A percentile compares a stretch with the other conserved stretches of the same genome.
Conservation (phyloP, 1,139 yeast genomes). For the Yamadazyma epiphylla region DNA sequence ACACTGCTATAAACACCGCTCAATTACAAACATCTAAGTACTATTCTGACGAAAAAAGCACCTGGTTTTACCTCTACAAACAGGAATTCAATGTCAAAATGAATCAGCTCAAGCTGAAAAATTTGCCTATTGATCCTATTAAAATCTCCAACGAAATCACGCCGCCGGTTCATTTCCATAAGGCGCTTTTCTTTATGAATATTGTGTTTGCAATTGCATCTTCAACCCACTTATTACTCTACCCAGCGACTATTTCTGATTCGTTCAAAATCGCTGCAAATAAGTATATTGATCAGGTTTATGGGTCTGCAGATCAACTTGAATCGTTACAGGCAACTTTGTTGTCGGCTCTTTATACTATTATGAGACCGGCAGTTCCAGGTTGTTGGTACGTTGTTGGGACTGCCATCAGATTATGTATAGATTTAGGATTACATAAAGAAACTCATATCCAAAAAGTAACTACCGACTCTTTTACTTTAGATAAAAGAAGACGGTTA, state of each 20-base stretch:
- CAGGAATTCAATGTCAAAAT: slow-evolving; percentile 23
- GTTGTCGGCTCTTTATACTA: slow-evolving; percentile 64
- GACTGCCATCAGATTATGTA: slow-evolving; percentile 71
- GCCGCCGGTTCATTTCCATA: slow-evolving; percentile 44
- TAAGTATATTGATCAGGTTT: slow-evolving; percentile 55
- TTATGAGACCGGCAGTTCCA: slow-evolving; percentile 74
- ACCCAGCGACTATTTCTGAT: slow-evolving; percentile 65
- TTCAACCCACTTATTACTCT: slow-evolving; percentile 67
- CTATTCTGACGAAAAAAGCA: slow-evolving; percentile 23
- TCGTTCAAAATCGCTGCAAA: slow-evolving; percentile 71
- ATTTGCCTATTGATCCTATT: slow-evolving; percentile 19
- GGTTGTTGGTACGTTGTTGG: slow-evolving; percentile 94
- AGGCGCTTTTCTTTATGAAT: slow-evolving; percentile 58
- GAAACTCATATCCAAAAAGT: slow-evolving; percentile 31
- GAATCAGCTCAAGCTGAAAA: slow-evolving; percentile 6
- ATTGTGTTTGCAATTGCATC: slow-evolving; percentile 79
- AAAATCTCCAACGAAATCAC: slow-evolving; percentile 32
- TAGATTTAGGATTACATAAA: slow-evolving; percentile 79
- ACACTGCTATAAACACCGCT: slow-evolving; percentile 45
- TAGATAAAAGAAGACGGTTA: slow-evolving; percentile 70
- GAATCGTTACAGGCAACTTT: slow-evolving; percentile 73
- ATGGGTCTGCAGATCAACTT: slow-evolving; percentile 55
- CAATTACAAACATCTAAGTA: slow-evolving; percentile 9
- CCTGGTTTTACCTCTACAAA: slow-evolving; percentile 46
- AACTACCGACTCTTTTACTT: slow-evolving; percentile 48